Conservation (phyloP, 352 stramenopile species). For the Plasmopara muralis region DNA sequence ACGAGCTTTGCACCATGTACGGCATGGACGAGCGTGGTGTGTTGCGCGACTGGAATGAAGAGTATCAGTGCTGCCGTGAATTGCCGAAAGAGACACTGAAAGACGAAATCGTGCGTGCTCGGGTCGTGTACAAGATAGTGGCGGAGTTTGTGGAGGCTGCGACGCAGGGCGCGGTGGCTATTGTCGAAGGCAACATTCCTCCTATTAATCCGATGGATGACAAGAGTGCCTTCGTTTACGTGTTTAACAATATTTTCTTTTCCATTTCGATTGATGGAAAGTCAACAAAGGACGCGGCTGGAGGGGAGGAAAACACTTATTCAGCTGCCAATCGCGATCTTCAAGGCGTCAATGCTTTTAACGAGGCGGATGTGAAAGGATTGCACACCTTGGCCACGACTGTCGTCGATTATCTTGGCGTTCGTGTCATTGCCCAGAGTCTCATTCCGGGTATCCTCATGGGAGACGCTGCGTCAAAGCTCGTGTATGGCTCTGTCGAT, state of each 20-base stretch:
- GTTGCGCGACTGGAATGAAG: conserved; percentile 95
- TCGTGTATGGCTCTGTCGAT: conserved; percentile 94
- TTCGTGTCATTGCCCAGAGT: conserved; percentile 92
- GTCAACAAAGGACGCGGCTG: conserved; percentile 50
- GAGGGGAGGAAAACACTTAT: conserved; percentile 73
- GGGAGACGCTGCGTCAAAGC: conserved; percentile 91
- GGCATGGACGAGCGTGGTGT: conserved; percentile 91
- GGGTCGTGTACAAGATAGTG: conserved; percentile 93
- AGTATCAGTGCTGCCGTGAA: conserved; percentile 90
- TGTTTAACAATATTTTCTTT: conserved; percentile 99
- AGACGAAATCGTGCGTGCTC: conserved; percentile 89
- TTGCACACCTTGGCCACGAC: conserved; percentile 93
- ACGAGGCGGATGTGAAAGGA: conserved; percentile 85
- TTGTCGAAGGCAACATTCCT: conserved; percentile 91
- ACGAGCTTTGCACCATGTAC: conserved; percentile 85
- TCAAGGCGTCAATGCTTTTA: conserved; percentile 86
- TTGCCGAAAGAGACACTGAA: conserved; percentile 68
- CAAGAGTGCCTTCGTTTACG: conserved; percentile 89
- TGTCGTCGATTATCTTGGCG: conserved; percentile 93
- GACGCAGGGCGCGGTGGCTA: conserved; percentile 84
- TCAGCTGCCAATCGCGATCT: conserved; percentile 86
- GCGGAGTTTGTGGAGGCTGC: conserved; percentile 93
- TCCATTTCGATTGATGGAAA: conserved; percentile 86
- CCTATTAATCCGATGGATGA: conserved; percentile 96
- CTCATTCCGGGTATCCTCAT: conserved; percentile 94